Base-by-base conservation (phyloP, 768 basidiomycete genomes). In the Psilocybe azurescens region DNA sequence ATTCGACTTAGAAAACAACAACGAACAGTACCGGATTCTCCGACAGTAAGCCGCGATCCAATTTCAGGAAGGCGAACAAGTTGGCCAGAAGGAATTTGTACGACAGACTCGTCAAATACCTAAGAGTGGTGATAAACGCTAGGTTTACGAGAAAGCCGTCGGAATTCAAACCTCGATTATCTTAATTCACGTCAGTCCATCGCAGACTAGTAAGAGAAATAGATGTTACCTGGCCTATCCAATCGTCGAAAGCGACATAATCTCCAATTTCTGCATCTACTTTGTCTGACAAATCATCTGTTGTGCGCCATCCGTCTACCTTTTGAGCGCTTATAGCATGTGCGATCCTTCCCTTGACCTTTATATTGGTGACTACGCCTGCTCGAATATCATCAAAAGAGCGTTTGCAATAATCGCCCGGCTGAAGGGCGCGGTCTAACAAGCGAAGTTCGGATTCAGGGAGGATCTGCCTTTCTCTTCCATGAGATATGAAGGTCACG, bases 91-190 rank as follows among this genome's bases (percentile, higher is more conserved):
- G 84, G 75, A n/a, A 86, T 78, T 70, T 94, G 86, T 18, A 94
- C 82, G 44, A 90, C 79, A 18, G 88, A 86, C 78, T 95, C 93
- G 67, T 95, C 94, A 65, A 90, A 95, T 58, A 94, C 82, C 94
- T 94, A 49, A 53, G 30, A 8, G 20, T n/a, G 53, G 18, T 58
- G 10, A n/a, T 59, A 65, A 9, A 60, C 61, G 56, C 54, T 4
- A 44, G 20, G 33, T 9, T 3, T 39, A 5, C 51, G 53, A 16
- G 30, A 16, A 28, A 50, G 5, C 18, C 13, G 30, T 46, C 49
- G 4, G 16, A 53, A 36, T 51, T 59, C 59, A 64, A 50, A 58
- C 64, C 64, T 66, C 54, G 16, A 62, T 53, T 28, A 64, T 59
- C 56, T 55, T 24, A 28, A 33, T 57, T 20, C 44, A 38, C 52